A percentile compares a stretch with the other conserved stretches of the same genome.
Evolutionary conservation across 768 basidiomycete genomes (phyloP).

Genomic region (Wakefieldia striispora): DNA sequence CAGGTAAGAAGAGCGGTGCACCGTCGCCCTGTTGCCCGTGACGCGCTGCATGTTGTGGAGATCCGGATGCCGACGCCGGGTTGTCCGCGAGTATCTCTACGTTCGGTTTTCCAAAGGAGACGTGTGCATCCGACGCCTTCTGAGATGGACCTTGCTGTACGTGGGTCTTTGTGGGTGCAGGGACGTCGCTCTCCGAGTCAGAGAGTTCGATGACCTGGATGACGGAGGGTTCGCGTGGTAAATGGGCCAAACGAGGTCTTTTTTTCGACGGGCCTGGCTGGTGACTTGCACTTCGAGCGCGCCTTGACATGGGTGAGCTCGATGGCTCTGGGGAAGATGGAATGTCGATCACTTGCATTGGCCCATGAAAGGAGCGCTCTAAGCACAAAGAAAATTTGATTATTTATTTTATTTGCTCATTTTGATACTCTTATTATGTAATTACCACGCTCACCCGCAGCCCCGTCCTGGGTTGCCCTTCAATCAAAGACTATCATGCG

Average conservation of each 20-base stretch:
- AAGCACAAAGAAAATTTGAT: neutral
- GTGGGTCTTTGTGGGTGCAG: constrained; percentile 2
- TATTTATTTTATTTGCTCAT: neutral
- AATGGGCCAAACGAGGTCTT: constrained; percentile 2
- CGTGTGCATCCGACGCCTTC: neutral
- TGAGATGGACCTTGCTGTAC: constrained; percentile 1
- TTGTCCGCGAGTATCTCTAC: constrained; percentile 7
- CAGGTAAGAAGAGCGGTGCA: constrained; percentile 38
- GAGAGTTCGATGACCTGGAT: constrained; percentile 48
- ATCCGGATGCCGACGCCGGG: constrained; percentile 7
- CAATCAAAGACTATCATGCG: constrained; percentile 27
- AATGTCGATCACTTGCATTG: constrained; percentile 26
- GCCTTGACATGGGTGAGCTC: constrained; percentile 6
- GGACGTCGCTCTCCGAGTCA: constrained; percentile 46
- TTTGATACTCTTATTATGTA: constrained; percentile 17
- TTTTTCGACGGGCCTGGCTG: constrained; percentile 21
- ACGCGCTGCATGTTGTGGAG: constrained; percentile 8
- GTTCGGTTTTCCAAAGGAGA: constrained; percentile 15
- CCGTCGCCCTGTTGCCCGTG: neutral
- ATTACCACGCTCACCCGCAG: constrained; percentile 3
- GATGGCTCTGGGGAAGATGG: constrained; percentile 27
- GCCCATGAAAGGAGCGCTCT: neutral
- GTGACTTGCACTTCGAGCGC: constrained; percentile 18
- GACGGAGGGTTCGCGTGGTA: constrained; percentile 7
- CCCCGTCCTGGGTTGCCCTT: neutral